Conservation (phyloP, 2,329 filamentous ascomycete species). For the Clonostachys chloroleuca region DNA sequence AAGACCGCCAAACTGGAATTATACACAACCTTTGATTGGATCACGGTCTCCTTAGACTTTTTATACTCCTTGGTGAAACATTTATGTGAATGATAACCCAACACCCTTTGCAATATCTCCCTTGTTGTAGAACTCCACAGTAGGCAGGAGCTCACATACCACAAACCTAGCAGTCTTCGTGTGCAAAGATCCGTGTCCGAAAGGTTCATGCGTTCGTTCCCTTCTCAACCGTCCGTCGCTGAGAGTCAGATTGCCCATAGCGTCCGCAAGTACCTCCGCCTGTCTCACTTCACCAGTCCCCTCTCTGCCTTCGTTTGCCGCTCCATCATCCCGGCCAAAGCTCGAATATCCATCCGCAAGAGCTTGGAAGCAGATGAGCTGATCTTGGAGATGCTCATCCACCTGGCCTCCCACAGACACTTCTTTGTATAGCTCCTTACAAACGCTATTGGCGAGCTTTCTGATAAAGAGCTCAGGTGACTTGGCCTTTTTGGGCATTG, state of each 20-base stretch:
- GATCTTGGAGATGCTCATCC: conserved; percentile 57
- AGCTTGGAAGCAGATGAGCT: conserved; percentile 56
- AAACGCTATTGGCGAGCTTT: conserved; percentile 39
- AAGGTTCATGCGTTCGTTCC: conserved; percentile 43
- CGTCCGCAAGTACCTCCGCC: conserved; percentile 1
- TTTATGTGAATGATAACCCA: conserved; percentile 16
- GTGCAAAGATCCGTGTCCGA: conserved; percentile 52
- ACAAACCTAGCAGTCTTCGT: conserved; percentile 60
- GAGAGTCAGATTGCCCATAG: conserved; percentile 11
- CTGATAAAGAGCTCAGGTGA: conserved; percentile 19
- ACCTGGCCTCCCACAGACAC: conserved; percentile 38
- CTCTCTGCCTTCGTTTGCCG: conserved; percentile 15
- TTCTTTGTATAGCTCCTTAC: conserved; percentile 38
- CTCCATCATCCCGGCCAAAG: conserved; percentile 20
- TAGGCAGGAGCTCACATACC: conserved; percentile 42
- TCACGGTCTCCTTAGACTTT: no score
- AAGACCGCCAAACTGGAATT: no score
- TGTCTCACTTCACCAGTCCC: background rate
- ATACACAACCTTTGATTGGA: no score
- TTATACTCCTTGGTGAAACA: no score
- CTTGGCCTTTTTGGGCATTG: conserved; percentile 33
- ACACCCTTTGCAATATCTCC: conserved; percentile 44
- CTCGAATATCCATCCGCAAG: conserved; percentile 47
- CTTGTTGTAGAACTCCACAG: conserved; percentile 42
- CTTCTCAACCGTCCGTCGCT: conserved; percentile 21